Percentiles rank a stretch among this genome's conserved stretches.
These are phyloP conservation scores for Adansonia madagascariensis DNA, from an alignment of 441 rosid genomes.

Conservation along the genomic window DNA sequence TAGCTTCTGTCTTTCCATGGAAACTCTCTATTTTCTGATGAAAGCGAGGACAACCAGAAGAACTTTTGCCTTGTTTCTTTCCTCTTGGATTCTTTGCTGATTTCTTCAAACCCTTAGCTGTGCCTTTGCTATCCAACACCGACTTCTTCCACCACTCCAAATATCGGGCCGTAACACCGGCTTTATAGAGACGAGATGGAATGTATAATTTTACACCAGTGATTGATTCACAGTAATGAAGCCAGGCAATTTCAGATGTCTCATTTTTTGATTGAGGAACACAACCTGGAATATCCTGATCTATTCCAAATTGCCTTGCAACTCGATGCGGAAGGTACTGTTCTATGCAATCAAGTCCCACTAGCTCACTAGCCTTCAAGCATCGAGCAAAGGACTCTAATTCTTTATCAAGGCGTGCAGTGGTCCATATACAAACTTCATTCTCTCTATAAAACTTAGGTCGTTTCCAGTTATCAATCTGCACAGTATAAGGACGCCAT, in stretches of 20 bases:
- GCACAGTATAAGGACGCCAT: slow-evolving; percentile 9
- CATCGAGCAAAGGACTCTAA: slow-evolving; percentile 35
- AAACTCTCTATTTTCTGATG: slow-evolving; percentile 11
- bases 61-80: slow-evolving; percentile 16
- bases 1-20: slow-evolving; percentile 15
- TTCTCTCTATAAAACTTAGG: slow-evolving; percentile 31
- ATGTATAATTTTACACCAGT: slow-evolving; percentile 29
- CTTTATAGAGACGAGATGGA: slow-evolving; percentile 30
- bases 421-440: slow-evolving; percentile 24
- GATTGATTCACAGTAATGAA: slow-evolving; percentile 23
- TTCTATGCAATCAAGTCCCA: slow-evolving; percentile 31
- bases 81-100: neutral
- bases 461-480: slow-evolving; percentile 17
- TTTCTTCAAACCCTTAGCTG: slow-evolving; percentile 7
- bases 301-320: slow-evolving; percentile 42
- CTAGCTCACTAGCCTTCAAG: slow-evolving; percentile 35
- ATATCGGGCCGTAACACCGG: slow-evolving; percentile 29
- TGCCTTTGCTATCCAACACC: neutral
- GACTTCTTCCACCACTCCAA: slow-evolving; percentile 37
- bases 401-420: slow-evolving; percentile 28
- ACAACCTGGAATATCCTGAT: slow-evolving; percentile 36
- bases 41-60: slow-evolving; percentile 9
- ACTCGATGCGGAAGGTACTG: slow-evolving; percentile 43
- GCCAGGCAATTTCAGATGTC: slow-evolving; percentile 30
- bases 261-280: slow-evolving; percentile 17